Conservation (phyloP, 139 green algal species). For the Chlamydomonas sp. region DNA sequence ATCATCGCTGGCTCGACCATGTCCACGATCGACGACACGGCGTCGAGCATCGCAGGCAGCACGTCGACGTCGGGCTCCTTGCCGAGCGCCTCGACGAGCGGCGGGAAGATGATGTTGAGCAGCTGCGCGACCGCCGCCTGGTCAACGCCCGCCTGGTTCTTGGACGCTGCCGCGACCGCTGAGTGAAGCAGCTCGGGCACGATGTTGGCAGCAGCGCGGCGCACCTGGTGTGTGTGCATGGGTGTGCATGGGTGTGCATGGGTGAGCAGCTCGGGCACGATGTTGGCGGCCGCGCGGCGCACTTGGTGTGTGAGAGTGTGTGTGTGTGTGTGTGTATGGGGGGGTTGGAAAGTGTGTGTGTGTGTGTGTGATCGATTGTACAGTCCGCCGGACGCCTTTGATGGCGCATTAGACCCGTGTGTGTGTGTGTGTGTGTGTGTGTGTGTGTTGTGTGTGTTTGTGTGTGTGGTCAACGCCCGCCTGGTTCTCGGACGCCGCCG, state of each 20-base stretch:
- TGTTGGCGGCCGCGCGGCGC: conserved; percentile 49
- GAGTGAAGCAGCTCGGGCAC: conserved; percentile 82
- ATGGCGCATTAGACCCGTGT: too few relatives aligned
- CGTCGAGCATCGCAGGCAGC: conserved; percentile 54
- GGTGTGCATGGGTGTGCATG: too few relatives aligned
- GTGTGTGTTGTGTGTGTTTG: too few relatives aligned
- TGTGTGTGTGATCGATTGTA: too few relatives aligned
- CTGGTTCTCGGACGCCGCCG: conserved; percentile 66
- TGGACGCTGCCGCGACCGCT: conserved; percentile 58
- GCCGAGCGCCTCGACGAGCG: conserved; percentile 37
- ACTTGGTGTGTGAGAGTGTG: too few relatives aligned
- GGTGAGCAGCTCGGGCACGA: conserved; percentile 82
- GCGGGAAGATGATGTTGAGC: conserved; percentile 29
- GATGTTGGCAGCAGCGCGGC: conserved; percentile 50
- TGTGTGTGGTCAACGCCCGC: conserved; percentile 19
- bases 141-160: conserved; percentile 39
- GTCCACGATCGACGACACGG: conserved; percentile 54
- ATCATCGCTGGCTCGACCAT: conserved; percentile 36
- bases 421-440: too few relatives aligned
- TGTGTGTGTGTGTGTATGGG: too few relatives aligned
- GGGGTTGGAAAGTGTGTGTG: too few relatives aligned
- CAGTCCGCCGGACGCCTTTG: too few relatives aligned
- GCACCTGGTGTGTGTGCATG: conserved; percentile 32
- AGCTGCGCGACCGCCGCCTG: conserved; percentile 23
- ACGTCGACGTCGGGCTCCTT: conserved; percentile 72